These are phyloP conservation scores for Penicillium sp. DNA, from an alignment of 2,329 filamentous ascomycete species.

Conservation along the genomic window DNA sequence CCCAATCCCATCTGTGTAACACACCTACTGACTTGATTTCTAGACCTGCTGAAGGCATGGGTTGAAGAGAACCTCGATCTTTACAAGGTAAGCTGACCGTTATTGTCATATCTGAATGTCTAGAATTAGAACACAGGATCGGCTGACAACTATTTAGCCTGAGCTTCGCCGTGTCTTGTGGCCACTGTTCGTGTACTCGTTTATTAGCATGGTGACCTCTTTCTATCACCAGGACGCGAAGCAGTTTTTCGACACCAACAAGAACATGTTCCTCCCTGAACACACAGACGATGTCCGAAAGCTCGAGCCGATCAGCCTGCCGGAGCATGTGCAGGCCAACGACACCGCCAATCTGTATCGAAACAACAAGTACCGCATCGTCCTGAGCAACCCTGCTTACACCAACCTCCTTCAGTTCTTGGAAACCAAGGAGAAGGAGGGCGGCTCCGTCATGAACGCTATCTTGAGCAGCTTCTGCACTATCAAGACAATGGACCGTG, in stretches of 20 bases:
- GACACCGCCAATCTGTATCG: slow-evolving; percentile 77
- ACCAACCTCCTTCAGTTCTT: slow-evolving; percentile 84
- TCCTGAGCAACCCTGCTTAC: slow-evolving; percentile 82
- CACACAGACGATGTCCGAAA: slow-evolving; percentile 79
- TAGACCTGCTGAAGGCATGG: slow-evolving; percentile 74
- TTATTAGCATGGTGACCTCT: slow-evolving; percentile 74
- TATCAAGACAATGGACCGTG: slow-evolving; percentile 61
- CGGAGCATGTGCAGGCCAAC: slow-evolving; percentile 78
- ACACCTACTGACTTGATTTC: slow-evolving; percentile 4
- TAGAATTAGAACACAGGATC: background rate
- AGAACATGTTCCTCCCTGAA: slow-evolving; percentile 70
- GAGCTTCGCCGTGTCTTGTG: slow-evolving; percentile 86
- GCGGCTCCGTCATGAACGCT: slow-evolving; percentile 74
- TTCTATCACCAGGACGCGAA: slow-evolving; percentile 72
- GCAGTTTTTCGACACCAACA: slow-evolving; percentile 70
- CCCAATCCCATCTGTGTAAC: background rate
- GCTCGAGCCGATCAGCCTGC: slow-evolving; percentile 72
- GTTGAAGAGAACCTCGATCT: slow-evolving; percentile 90
- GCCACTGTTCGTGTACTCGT: slow-evolving; percentile 94
- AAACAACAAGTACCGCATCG: slow-evolving; percentile 84
- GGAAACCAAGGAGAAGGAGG: slow-evolving; percentile 80
- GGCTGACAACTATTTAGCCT: slow-evolving; percentile 55
- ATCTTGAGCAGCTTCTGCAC: slow-evolving; percentile 67
- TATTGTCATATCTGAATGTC: background rate
- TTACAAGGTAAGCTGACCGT: slow-evolving; percentile 69